These are phyloP conservation scores for Pythium phragmiticola DNA, from an alignment of 352 stramenopile genomes.

Conservation along the genomic window DNA sequence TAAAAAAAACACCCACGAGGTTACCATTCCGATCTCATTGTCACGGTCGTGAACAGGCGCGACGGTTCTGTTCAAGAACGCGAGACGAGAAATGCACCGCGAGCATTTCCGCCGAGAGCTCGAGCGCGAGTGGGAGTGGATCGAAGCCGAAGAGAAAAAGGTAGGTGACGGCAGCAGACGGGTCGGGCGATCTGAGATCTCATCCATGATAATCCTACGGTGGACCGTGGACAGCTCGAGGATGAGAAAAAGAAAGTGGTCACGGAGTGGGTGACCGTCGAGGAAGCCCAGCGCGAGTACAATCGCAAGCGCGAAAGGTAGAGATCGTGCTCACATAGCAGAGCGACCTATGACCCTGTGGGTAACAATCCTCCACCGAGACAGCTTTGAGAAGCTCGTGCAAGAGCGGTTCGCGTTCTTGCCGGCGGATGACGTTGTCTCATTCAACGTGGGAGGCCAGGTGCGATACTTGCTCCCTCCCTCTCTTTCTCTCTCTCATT, in stretches of 20 bases:
- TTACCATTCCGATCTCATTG: too few relatives aligned
- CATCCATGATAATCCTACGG: background rate
- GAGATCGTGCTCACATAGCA: background rate
- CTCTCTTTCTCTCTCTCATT: background rate
- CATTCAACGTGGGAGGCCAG: constrained; percentile 70
- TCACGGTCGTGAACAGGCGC: constrained; percentile 4
- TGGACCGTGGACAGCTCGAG: constrained; percentile 38
- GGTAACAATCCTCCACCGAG: too few relatives aligned
- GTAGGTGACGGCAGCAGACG: constrained; percentile 19
- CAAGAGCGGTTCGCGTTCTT: constrained; percentile 60
- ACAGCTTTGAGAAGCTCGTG: constrained; percentile 62
- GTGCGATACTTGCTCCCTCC: constrained; percentile 4
- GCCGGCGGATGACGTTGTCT: constrained; percentile 40
- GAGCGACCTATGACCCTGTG: too few relatives aligned
- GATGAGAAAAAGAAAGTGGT: constrained; percentile 79
- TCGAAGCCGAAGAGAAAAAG: constrained; percentile 64
- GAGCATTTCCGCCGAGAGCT: constrained; percentile 54
- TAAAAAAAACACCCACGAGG: background rate
- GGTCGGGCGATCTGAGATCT: background rate
- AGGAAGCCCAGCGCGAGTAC: constrained; percentile 65
- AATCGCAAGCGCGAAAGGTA: constrained; percentile 62
- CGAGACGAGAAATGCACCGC: constrained; percentile 30
- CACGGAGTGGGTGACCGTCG: constrained; percentile 62
- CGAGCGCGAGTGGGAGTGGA: constrained; percentile 58
- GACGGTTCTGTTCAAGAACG: constrained; percentile 1